A percentile compares a stretch with the other conserved stretches of the same genome.
These are phyloP conservation scores for Chlamydomonas urium DNA, from an alignment of 139 green algal species.

Conservation along the genomic window DNA sequence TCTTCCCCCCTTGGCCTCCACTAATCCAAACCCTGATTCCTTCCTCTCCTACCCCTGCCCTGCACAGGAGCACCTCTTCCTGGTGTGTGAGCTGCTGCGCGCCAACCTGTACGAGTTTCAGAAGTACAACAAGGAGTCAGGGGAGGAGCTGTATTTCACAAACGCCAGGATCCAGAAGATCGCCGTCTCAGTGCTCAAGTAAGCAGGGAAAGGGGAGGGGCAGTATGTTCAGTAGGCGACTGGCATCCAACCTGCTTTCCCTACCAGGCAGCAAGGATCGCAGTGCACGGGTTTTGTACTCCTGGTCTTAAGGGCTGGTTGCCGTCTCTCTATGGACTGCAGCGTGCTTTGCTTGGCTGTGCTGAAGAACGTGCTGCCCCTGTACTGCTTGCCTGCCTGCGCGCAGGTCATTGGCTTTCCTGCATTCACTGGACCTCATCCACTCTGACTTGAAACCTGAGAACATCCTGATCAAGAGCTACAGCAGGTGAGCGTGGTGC, in stretches of 20 bases:
- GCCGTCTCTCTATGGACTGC: too few species aligned
- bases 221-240: too few species aligned
- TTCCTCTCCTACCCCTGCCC: neutral
- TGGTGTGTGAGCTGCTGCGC: constrained; percentile 94
- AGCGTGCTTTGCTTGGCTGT: too few species aligned
- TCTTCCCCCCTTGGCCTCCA: too few species aligned
- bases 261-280: too few species aligned
- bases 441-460: constrained; percentile 97
- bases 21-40: too few species aligned
- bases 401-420: constrained; percentile 71
- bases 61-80: constrained; percentile 92
- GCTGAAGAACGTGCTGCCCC: too few species aligned
- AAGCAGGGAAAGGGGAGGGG: neutral
- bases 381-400: too few species aligned
- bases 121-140: constrained; percentile 86
- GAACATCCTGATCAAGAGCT: constrained; percentile 94
- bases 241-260: too few species aligned
- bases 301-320: too few species aligned
- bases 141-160: constrained; percentile 87
- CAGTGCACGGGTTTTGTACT: too few species aligned
- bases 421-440: constrained; percentile 88
- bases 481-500: constrained; percentile 58
- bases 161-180: constrained; percentile 81
- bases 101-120: constrained; percentile 98
- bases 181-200: constrained; percentile 6